Evolutionary conservation across 148 eudicot species (phyloP).

Genomic region (Diospyros lotus): DNA sequence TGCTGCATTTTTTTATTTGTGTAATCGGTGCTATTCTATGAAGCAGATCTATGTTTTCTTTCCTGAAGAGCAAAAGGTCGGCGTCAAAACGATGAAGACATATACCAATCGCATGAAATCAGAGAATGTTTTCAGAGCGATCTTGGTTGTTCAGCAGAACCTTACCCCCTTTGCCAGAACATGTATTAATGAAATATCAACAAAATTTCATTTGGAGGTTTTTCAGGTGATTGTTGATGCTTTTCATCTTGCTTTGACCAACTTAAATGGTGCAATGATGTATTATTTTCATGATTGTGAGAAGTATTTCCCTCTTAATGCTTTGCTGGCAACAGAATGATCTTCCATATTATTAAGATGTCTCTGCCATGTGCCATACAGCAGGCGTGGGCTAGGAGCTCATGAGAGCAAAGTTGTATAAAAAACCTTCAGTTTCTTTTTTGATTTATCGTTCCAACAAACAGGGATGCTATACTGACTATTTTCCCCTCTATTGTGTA

Average conservation of each 20-base stretch:
- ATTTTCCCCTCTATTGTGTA: not conserved
- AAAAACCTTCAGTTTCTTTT: not conserved
- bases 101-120: constrained; percentile 72
- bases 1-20: not conserved
- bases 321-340: no score
- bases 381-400: not conserved
- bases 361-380: no score
- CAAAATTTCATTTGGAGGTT: constrained; percentile 76
- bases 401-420: not conserved
- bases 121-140: constrained; percentile 69
- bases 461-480: not conserved
- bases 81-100: constrained; percentile 82
- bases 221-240: constrained; percentile 51
- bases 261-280: no score
- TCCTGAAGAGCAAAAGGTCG: constrained; percentile 83
- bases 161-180: constrained; percentile 82
- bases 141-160: constrained; percentile 71
- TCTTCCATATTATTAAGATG: no score
- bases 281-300: no score
- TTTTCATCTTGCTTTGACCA: not conserved
- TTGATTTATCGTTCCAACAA: not conserved
- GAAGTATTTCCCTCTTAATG: no score
- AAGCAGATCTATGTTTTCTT: constrained; percentile 75
- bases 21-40: constrained; percentile 9
- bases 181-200: constrained; percentile 62